Evolutionary conservation across 2,329 filamentous ascomycete genomes (phyloP), one percentile per base, ranked within the genome.

Genomic region (Pseudopithomyces maydicus): DNA sequence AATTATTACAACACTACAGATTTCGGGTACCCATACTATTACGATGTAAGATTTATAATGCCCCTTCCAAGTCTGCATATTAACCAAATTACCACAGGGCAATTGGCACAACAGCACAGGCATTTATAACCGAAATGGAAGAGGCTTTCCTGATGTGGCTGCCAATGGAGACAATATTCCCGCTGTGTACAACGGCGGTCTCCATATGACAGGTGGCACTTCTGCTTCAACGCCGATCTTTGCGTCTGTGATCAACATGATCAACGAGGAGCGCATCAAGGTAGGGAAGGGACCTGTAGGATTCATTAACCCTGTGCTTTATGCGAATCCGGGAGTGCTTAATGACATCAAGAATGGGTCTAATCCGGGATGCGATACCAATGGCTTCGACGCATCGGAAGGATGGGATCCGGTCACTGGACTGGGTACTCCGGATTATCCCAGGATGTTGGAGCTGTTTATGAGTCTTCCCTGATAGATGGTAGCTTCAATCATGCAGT

Each of bases 101-200:
- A 53, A 71, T 69, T 82, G 66, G 72, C 73, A 58, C 63, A 77
- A 79, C 68, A 65, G 73, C 62, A 48, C 50, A 15, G 43, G 43
- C 6, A 2, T 51, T 19, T 51, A 51, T 22, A 51, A 51, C 35
- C 48, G 48, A 12, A 54, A 54, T 15, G 86, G 85, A 0, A 79
- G 86, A 56, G 86, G 75, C 0, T 82, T 84, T 55, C 85, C 86
- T 0, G 86, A 88, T 59, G 78, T 89, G 20, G 82, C 85, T 1
- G 82, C 82, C 7, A 82, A 84, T 56, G 88, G 86, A 32, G 68
- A 60, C 71, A 58, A 70, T 49, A 81, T 78, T 57, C 70, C 67
- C n/a, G 66, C 75, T 4, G 63, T 77, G 14, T 67, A 74, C 58
- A 66, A 73, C 49, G 71, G 73, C 2, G 64, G 50, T 5, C 59